Percentiles rank a stretch among this genome's conserved stretches.
Conservation (phyloP, 345 rosid species). For the Acer negundo region DNA sequence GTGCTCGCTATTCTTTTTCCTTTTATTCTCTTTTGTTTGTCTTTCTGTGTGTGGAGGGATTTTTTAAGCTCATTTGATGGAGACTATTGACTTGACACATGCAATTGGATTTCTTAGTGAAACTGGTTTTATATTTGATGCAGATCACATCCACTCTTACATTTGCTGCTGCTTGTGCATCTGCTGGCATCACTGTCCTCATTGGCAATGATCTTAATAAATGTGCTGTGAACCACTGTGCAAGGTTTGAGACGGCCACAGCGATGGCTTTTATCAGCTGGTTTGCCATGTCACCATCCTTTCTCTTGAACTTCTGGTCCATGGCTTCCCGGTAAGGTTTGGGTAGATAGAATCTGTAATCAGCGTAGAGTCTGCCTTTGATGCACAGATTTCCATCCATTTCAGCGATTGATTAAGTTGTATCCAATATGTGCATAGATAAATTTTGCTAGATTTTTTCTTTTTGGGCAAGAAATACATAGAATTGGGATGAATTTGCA, state of each 20-base stretch:
- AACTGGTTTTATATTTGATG: conserved; percentile 19
- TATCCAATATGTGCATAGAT: conserved; percentile 27
- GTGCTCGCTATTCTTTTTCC: neutral
- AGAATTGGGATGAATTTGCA: neutral
- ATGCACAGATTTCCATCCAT: neutral
- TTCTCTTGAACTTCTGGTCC: conserved; percentile 71
- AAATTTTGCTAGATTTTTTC: conserved; percentile 21
- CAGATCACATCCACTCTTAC: conserved; percentile 75
- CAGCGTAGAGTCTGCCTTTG: neutral
- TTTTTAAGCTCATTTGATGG: neutral
- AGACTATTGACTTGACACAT: neutral
- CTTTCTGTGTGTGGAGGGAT: neutral
- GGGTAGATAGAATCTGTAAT: neutral
- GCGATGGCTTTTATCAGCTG: conserved; percentile 82
- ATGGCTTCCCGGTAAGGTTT: conserved; percentile 57
- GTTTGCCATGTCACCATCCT: conserved; percentile 64
- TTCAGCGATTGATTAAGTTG: conserved; percentile 21
- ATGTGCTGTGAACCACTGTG: conserved; percentile 57
- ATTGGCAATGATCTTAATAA: conserved; percentile 48
- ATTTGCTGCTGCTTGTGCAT: conserved; percentile 76
- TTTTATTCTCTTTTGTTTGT: neutral
- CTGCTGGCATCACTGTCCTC: conserved; percentile 78
- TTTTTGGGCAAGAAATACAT: neutral
- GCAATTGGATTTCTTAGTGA: neutral
- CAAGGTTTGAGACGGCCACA: conserved; percentile 67